Conservation (phyloP, 495 filamentous ascomycete genomes). For the Bryoglossum gracile region DNA sequence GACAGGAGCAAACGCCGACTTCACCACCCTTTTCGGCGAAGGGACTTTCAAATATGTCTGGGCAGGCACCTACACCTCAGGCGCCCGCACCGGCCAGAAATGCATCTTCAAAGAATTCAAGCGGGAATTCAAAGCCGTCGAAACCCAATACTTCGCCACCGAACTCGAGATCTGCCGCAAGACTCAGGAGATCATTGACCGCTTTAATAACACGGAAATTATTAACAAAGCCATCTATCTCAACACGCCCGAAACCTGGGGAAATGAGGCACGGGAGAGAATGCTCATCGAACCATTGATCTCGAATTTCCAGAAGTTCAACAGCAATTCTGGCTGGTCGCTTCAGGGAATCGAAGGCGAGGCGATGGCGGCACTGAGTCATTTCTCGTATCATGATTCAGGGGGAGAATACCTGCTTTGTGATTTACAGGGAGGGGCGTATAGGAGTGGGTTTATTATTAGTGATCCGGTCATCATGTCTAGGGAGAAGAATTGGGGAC, state of each 20-base stretch:
- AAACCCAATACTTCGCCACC: constrained; percentile 27
- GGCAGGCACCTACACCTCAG: constrained; percentile 26
- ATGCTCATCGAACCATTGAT: constrained; percentile 30
- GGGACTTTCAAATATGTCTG: constrained; percentile 30
- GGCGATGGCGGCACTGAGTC: constrained; percentile 35
- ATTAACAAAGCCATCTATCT: constrained; percentile 26
- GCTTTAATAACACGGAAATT: constrained; percentile 29
- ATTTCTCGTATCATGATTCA: constrained; percentile 35
- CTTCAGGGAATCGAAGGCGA: constrained; percentile 13
- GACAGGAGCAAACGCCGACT: too few relatives aligned
- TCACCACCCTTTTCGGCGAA: constrained; percentile 27
- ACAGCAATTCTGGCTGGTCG: constrained; percentile 36
- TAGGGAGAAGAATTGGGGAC: background rate
- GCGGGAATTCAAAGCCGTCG: constrained; percentile 23
- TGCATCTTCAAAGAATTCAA: constrained; percentile 36
- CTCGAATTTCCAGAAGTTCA: constrained; percentile 36
- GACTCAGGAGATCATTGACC: constrained; percentile 32
- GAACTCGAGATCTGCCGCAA: constrained; percentile 31
- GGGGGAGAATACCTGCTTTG: constrained; percentile 33
- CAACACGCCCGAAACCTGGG: constrained; percentile 29
- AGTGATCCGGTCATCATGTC: background rate
- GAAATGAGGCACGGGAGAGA: constrained; percentile 14
- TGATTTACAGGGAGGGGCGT: constrained; percentile 14
- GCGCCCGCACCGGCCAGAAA: constrained; percentile 20
- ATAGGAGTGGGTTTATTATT: background rate